Percentiles rank a stretch among this genome's conserved stretches.
Conservation (phyloP, 129 eudicot species). For the Pulicaria dysenterica region DNA sequence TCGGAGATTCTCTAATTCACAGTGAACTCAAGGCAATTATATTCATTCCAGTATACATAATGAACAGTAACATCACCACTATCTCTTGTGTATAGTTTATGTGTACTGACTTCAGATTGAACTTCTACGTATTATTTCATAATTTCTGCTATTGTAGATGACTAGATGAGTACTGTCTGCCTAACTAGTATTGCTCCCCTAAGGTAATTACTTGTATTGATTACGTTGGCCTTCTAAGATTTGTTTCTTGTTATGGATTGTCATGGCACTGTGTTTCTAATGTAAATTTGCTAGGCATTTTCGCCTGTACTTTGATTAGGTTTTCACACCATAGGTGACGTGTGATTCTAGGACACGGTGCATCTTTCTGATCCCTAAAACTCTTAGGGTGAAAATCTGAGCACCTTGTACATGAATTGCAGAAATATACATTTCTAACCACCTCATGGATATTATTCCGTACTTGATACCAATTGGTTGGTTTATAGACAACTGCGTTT, state of each 20-base stretch:
- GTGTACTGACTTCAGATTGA: not conserved
- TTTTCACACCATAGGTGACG: conserved; percentile 13
- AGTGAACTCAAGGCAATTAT: not conserved
- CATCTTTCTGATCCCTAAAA: conserved; percentile 37
- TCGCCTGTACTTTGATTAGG: not conserved
- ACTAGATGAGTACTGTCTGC: not conserved
- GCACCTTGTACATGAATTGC: conserved; percentile 59
- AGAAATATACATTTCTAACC: conserved; percentile 40
- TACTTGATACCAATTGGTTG: conserved; percentile 47
- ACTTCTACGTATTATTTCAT: not conserved
- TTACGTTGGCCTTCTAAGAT: conserved; percentile 4
- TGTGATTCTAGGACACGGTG: conserved; percentile 3
- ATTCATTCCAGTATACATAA: not conserved
- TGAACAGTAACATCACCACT: not conserved
- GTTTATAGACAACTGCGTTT: conserved; percentile 39
- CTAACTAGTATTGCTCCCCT: not conserved
- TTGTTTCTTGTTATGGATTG: not conserved
- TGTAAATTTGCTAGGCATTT: not conserved
- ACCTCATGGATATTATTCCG: conserved; percentile 40
- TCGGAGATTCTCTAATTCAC: not conserved
- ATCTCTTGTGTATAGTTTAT: not conserved
- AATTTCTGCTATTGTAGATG: not conserved
- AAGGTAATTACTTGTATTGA: not conserved
- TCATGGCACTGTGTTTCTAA: not conserved
- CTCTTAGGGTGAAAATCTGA: conserved; percentile 44